phyloP scores from a whole-genome alignment of 352 stramenopile genomes.

The Phytophthora uliginosa region DNA sequence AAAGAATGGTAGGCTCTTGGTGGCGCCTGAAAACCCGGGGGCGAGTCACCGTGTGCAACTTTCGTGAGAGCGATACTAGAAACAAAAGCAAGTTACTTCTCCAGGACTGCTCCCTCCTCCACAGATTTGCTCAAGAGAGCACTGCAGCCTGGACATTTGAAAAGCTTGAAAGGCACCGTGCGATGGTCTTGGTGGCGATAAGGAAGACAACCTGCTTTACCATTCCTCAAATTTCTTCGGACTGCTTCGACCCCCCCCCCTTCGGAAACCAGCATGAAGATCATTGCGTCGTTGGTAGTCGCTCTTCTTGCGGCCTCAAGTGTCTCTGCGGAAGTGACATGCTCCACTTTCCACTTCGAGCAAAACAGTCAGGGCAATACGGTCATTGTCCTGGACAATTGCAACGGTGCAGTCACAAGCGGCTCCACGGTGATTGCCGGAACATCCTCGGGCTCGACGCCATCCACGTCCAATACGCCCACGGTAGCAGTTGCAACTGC shows the following conservation, averaged over 20 bases:
- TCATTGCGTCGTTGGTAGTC: constrained; percentile 20
- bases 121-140: constrained; percentile 16
- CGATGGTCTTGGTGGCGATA: not conserved
- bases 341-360: constrained; percentile 29
- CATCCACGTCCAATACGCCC: not conserved
- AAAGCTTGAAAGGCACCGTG: not conserved
- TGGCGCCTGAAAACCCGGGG: not conserved
- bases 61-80: constrained; percentile 9
- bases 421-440: constrained; percentile 22
- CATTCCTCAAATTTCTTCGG: constrained; percentile 31
- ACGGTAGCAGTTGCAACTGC: not conserved
- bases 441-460: not conserved
- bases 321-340: constrained; percentile 17
- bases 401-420: constrained; percentile 16
- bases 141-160: constrained; percentile 12
- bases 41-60: constrained; percentile 12
- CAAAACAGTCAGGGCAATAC: constrained; percentile 20
- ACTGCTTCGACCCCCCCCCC: not conserved
- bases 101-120: constrained; percentile 4
- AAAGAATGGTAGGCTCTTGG: constrained; percentile 4
- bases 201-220: not conserved
- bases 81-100: constrained; percentile 17
- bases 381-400: constrained; percentile 32
- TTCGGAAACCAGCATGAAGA: constrained; percentile 14
- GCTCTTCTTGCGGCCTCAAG: constrained; percentile 17